These are phyloP conservation scores for Pisolithus albus DNA, from an alignment of 768 basidiomycete species.

Conservation along the genomic window DNA sequence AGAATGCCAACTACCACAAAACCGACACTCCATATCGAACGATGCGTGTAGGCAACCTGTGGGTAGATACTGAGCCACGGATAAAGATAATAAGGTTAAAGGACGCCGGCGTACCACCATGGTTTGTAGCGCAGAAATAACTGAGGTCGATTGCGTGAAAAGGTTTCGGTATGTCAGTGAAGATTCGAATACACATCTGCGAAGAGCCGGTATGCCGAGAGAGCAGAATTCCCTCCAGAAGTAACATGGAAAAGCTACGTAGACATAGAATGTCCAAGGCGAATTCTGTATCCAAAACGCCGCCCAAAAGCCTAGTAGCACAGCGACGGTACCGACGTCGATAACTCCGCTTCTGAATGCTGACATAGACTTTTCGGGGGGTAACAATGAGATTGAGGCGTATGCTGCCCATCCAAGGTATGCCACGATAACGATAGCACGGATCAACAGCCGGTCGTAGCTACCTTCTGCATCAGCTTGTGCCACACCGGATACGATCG, in stretches of 20 bases:
- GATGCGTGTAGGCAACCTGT: conserved; percentile 64
- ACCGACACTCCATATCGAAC: conserved; percentile 67
- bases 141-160: conserved; percentile 25
- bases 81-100: not conserved
- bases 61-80: not conserved
- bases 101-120: conserved; percentile 52
- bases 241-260: conserved; percentile 67
- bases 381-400: conserved; percentile 50
- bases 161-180: conserved; percentile 18
- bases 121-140: conserved; percentile 44
- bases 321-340: conserved; percentile 24
- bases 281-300: conserved; percentile 58
- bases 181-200: conserved; percentile 11
- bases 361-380: conserved; percentile 26
- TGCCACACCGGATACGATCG: not conserved
- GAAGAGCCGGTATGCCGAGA: conserved; percentile 16
- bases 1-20: conserved; percentile 50
- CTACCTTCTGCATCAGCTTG: conserved; percentile 21
- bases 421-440: conserved; percentile 58
- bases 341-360: not conserved
- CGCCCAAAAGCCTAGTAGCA: conserved; percentile 33
- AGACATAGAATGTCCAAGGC: conserved; percentile 69
- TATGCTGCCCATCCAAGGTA: conserved; percentile 78
- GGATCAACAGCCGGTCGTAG: conserved; percentile 72
- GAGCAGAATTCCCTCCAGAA: conserved; percentile 61